Base-by-base conservation (phyloP, 805 yeast species). In the Saturnispora besseyi region DNA sequence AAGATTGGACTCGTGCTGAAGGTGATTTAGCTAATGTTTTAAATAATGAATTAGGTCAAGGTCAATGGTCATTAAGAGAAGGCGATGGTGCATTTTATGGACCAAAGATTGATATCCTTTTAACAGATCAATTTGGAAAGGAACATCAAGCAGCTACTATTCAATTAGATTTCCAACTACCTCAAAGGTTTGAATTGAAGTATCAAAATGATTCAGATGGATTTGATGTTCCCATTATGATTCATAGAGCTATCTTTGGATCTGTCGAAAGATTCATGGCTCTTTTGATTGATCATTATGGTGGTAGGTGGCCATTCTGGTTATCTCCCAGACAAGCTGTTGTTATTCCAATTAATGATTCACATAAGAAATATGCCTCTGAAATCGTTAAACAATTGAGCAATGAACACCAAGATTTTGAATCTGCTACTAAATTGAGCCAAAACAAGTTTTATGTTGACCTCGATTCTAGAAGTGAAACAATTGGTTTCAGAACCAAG, bases 1-100 rank as follows among this genome's bases (percentile, higher is more conserved):
- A 71, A 26, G 83, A 85, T 11, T 93, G 99, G 99, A 71, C 85
- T 52, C 66, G 65, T 21, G 99, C 99, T 1, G 99, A 93, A 62
- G 38, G 56, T 6, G 79, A 79, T 48, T 71, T 93, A 51, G 74
- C 74, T 29, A 59, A 63, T 1, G 90, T 87, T 1, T 65, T 93
- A 44, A 71, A 82, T 46, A 58, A 65, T 11, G 69, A 70, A 12
- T 67, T 74, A 11, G 81, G 81, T 1, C 68, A 72, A 40, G 52
- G 48, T 4, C 63, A 69, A 5, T 90, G 96, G 95, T 62, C 74
- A 15, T 58, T 87, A 8, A 81, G 89, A 56, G 87, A 81, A 54
- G 96, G 95, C n/a, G 99, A 93, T 65, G 99, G 99, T 32, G 99
- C 93, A 1, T 84, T 84, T 61, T 93, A 93, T 68, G 99, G 99